Percentiles rank a stretch among this genome's conserved stretches.
Evolutionary conservation across 1,284 basidiomycete species (phyloP).

Genomic region (Sporisorium iseilematis-ciliati): DNA sequence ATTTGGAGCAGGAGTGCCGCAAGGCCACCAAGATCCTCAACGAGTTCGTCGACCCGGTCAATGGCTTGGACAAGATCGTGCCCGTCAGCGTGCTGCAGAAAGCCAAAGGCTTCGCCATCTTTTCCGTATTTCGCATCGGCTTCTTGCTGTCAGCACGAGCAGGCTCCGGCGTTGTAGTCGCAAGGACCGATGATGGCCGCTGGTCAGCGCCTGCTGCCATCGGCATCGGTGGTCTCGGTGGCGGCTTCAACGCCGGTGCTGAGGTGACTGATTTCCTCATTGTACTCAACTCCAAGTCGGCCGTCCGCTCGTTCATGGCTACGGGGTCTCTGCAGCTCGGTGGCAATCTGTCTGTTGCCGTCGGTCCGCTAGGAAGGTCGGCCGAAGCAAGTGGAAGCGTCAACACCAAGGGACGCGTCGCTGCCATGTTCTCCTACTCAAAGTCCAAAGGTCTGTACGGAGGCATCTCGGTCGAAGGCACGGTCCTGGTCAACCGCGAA

Average conservation of each 20-base stretch:
- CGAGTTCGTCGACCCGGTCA: slow-evolving; percentile 62
- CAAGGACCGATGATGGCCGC: slow-evolving; percentile 82
- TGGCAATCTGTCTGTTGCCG: slow-evolving; percentile 77
- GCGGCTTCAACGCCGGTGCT: slow-evolving; percentile 84
- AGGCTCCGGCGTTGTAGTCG: slow-evolving; percentile 92
- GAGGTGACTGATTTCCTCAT: slow-evolving; percentile 96
- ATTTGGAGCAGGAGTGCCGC: slow-evolving; percentile 73
- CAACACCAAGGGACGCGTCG: slow-evolving; percentile 86
- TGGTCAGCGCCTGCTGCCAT: slow-evolving; percentile 97
- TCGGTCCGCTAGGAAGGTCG: slow-evolving; percentile 93
- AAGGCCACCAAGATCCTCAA: slow-evolving; percentile 72
- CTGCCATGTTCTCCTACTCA: slow-evolving; percentile 91
- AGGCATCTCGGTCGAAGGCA: slow-evolving; percentile 87
- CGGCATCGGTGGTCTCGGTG: slow-evolving; percentile 82
- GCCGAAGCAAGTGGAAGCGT: slow-evolving; percentile 90
- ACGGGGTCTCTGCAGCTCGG: slow-evolving; percentile 87
- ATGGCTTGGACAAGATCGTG: slow-evolving; percentile 66
- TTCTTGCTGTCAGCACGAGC: slow-evolving; percentile 77
- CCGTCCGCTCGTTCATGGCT: slow-evolving; percentile 89
- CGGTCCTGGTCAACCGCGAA: slow-evolving; percentile 92
- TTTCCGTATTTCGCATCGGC: slow-evolving; percentile 71
- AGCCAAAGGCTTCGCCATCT: slow-evolving; percentile 85
- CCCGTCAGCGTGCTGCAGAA: slow-evolving; percentile 73
- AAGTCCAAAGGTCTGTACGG: slow-evolving; percentile 93
- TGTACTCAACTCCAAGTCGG: slow-evolving; percentile 83